Evolutionary conservation across 257 asterid species (phyloP).

Genomic region (Solanum stenotomum): DNA sequence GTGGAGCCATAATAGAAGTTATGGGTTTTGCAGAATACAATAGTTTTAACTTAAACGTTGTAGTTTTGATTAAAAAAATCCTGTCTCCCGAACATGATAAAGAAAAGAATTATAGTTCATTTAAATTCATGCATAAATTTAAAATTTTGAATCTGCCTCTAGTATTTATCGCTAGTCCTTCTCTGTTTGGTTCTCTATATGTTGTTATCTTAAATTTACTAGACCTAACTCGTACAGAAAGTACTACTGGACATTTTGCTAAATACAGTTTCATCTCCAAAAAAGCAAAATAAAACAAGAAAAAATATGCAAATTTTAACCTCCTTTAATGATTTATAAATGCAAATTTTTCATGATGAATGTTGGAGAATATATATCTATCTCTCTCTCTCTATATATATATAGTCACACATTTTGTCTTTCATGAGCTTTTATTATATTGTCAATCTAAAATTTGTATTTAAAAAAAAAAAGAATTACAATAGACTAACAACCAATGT

Average conservation of each 20-base stretch:
- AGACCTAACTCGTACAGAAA: not conserved
- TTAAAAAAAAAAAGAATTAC: too few species aligned
- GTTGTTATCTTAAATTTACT: not conserved
- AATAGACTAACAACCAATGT: not conserved
- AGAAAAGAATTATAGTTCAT: too few species aligned
- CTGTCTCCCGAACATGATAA: rapidly evolving
- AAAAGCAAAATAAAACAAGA: not conserved
- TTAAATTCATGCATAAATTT: too few species aligned
- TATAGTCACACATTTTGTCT: too few species aligned
- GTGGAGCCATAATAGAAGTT: too few species aligned
- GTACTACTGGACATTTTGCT: not conserved
- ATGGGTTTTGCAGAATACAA: too few species aligned
- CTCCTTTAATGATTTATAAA: not conserved
- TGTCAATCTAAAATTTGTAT: not conserved
- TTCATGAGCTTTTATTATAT: not conserved
- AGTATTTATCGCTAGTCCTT: not conserved
- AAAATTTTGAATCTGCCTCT: too few species aligned
- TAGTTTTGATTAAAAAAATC: too few species aligned
- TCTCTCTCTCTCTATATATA: too few species aligned
- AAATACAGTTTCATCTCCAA: not conserved
- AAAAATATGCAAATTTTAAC: not conserved
- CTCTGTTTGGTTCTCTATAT: not conserved
- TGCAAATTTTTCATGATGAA: not conserved
- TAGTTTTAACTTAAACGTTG: too few species aligned
- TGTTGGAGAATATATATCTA: not conserved